Percentiles rank a stretch among this genome's conserved stretches.
phyloP scores from a whole-genome alignment of 2,329 filamentous ascomycete species.

The Venturia aucupariae region DNA sequence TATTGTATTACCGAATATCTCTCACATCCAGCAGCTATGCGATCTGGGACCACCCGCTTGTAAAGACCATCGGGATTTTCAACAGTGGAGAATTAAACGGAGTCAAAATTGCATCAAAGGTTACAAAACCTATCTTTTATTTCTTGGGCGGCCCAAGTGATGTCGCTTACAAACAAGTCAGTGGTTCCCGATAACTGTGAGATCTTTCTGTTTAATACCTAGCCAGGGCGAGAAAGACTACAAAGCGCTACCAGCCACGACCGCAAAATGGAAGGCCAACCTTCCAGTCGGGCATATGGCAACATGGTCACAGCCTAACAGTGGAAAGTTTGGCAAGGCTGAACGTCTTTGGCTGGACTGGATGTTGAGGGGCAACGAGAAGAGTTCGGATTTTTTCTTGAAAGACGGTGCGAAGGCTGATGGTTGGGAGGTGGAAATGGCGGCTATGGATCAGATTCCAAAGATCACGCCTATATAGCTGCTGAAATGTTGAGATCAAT shows the following conservation, averaged over 20 bases:
- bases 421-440: slow-evolving; percentile 12
- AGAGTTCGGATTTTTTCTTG: background rate
- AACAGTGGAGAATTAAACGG: slow-evolving; percentile 10
- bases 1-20: background rate
- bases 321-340: slow-evolving; percentile 12
- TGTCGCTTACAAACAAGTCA: slow-evolving; percentile 12
- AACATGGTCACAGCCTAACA: slow-evolving; percentile 7
- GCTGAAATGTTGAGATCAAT: background rate
- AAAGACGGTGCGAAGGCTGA: slow-evolving; percentile 8
- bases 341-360: slow-evolving; percentile 8
- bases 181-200: background rate
- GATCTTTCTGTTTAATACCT: background rate
- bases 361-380: slow-evolving; percentile 6
- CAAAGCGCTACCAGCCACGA: slow-evolving; percentile 4
- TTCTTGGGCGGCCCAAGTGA: slow-evolving; percentile 12
- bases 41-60: background rate
- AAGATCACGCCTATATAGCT: background rate
- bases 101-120: background rate
- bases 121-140: slow-evolving; percentile 13
- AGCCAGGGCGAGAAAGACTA: slow-evolving; percentile 13
- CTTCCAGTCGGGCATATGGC: slow-evolving; percentile 14
- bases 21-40: background rate
- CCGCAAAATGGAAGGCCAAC: slow-evolving; percentile 12
- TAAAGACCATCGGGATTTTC: slow-evolving; percentile 12
- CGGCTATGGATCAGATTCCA: background rate